Evolutionary conservation across 768 basidiomycete genomes (phyloP).

Genomic region (Tephrocybe rancida): DNA sequence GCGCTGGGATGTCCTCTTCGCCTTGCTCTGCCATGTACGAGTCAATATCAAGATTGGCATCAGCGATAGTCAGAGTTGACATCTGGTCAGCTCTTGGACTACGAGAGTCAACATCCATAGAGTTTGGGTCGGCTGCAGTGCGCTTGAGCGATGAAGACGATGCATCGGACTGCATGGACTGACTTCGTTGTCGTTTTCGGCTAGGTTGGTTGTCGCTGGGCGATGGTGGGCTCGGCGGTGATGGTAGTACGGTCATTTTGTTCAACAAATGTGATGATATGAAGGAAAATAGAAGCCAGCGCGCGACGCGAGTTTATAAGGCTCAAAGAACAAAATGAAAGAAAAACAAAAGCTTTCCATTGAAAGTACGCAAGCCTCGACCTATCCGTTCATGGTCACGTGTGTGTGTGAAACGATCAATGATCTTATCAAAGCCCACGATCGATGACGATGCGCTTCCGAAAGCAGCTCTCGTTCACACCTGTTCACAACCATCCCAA

Average conservation of each 20-base stretch:
- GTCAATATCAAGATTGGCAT: slow-evolving; percentile 63
- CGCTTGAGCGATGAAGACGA: slow-evolving; percentile 81
- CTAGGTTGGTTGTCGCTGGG: slow-evolving; percentile 39
- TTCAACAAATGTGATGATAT: slow-evolving; percentile 5
- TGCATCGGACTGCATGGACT: slow-evolving; percentile 73
- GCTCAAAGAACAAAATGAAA: slow-evolving; percentile 12
- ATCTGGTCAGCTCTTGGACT: slow-evolving; percentile 44
- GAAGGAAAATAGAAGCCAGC: slow-evolving; percentile 13
- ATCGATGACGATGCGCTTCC: not conserved
- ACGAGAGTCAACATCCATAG: slow-evolving; percentile 40
- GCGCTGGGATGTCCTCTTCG: slow-evolving; percentile 36
- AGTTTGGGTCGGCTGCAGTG: slow-evolving; percentile 68
- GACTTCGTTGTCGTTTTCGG: slow-evolving; percentile 75
- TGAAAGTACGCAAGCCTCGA: slow-evolving; percentile 7
- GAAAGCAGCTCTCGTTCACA: not conserved
- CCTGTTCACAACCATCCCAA: too few relatives aligned
- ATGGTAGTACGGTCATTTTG: slow-evolving; percentile 50
- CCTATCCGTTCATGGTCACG: not conserved
- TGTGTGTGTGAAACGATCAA: not conserved
- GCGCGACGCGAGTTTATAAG: slow-evolving; percentile 11
- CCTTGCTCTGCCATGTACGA: slow-evolving; percentile 66
- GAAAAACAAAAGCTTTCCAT: slow-evolving; percentile 12
- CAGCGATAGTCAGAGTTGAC: slow-evolving; percentile 42
- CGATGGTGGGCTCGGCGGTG: slow-evolving; percentile 47
- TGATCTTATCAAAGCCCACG: not conserved